phyloP scores from a whole-genome alignment of 179 eudicot genomes.

The Carnegiea gigantea region DNA sequence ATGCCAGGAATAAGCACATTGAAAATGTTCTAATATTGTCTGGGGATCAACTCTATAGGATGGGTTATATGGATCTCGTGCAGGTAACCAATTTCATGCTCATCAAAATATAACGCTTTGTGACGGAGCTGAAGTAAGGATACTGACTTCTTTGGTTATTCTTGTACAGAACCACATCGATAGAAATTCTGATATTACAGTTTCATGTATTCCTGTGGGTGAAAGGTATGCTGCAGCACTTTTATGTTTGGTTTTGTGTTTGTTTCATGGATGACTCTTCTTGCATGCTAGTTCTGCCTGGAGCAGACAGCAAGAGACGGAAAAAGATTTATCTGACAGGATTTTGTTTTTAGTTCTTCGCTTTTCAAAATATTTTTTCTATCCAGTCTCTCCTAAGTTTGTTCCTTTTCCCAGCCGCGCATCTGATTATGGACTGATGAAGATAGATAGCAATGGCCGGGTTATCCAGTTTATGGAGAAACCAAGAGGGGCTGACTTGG shows the following conservation, averaged over 20 bases:
- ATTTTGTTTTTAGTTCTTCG: neutral
- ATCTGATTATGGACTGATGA: constrained; percentile 86
- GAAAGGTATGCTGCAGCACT: constrained; percentile 46
- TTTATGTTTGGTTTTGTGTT: neutral
- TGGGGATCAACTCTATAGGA: constrained; percentile 91
- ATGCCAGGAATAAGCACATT: constrained; percentile 65
- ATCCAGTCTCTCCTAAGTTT: neutral
- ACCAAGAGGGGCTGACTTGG: constrained; percentile 66
- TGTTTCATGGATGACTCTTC: neutral
- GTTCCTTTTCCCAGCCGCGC: constrained; percentile 56
- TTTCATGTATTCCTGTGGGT: constrained; percentile 83
- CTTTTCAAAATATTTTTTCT: neutral
- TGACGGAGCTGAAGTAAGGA: neutral
- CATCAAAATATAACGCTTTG: neutral
- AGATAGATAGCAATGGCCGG: constrained; percentile 64
- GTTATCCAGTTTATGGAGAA: constrained; percentile 73
- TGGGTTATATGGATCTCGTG: constrained; percentile 87
- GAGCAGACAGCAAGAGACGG: neutral
- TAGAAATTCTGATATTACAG: constrained; percentile 79
- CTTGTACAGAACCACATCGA: constrained; percentile 76
- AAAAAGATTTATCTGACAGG: neutral
- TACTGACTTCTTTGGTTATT: neutral
- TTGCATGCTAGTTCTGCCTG: neutral
- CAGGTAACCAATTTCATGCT: constrained; percentile 46
- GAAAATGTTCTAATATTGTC: constrained; percentile 82